These are phyloP conservation scores for Calophaca sinica DNA, from an alignment of 306 rosid species.

Conservation along the genomic window DNA sequence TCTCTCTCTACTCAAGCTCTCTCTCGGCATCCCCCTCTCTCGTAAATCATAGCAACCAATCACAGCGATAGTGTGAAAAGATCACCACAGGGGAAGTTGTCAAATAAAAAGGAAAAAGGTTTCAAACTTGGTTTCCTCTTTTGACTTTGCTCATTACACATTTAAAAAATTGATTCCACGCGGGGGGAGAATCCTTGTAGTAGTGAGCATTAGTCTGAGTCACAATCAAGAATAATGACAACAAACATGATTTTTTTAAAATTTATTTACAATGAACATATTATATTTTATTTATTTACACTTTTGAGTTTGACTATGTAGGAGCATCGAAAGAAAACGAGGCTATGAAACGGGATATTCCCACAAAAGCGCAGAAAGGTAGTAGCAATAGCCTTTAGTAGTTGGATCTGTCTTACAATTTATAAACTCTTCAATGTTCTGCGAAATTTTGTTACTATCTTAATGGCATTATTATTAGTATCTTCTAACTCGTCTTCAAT, in stretches of 20 bases:
- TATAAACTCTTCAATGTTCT: conserved; percentile 13
- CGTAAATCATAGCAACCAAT: too few species aligned
- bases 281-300: conserved; percentile 17
- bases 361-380: conserved; percentile 35
- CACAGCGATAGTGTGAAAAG: conserved; percentile 40
- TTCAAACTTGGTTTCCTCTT: conserved; percentile 61
- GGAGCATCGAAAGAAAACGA: conserved; percentile 29
- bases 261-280: background rate
- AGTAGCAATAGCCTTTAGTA: conserved; percentile 9
- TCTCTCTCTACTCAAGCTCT: too few species aligned
- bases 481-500: conserved; percentile 25
- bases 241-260: conserved; percentile 5
- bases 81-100: conserved; percentile 36
- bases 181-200: conserved; percentile 31
- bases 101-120: conserved; percentile 53
- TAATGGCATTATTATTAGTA: conserved; percentile 23
- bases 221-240: conserved; percentile 4
- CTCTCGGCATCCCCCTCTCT: too few species aligned
- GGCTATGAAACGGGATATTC: conserved; percentile 31
- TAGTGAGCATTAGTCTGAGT: conserved; percentile 18
- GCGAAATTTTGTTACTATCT: conserved; percentile 41
- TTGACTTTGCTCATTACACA: conserved; percentile 57
- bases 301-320: conserved; percentile 31
- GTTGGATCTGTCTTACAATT: conserved; percentile 33
- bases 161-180: conserved; percentile 42